These are phyloP conservation scores for Pezicula neosporulosa DNA, from an alignment of 2,329 filamentous ascomycete species.

Conservation along the genomic window DNA sequence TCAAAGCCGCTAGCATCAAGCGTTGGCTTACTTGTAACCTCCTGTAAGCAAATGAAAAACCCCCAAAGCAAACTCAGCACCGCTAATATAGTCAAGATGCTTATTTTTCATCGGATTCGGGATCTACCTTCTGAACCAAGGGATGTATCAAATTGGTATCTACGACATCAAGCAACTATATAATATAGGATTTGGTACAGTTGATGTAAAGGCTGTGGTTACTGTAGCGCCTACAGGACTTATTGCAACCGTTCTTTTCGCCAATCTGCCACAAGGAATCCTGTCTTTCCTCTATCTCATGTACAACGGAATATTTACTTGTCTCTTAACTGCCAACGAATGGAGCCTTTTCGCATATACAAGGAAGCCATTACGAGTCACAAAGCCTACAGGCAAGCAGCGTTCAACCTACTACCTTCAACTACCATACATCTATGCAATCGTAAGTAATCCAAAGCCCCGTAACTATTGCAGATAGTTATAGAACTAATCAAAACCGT, in stretches of 20 bases:
- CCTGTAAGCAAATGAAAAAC: constrained; percentile 10
- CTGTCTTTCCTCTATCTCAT: constrained; percentile 8
- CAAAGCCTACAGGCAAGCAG: constrained; percentile 23
- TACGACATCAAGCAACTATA: constrained; percentile 2
- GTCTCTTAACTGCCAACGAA: too few relatives aligned
- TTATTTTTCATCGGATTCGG: constrained; percentile 1
- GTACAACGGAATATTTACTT: constrained; percentile 6
- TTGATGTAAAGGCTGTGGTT: constrained; percentile 5
- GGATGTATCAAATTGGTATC: background rate
- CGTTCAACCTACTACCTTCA: constrained; percentile 25
- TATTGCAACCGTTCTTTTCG: constrained; percentile 1
- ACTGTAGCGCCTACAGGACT: background rate
- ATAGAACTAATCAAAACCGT: too few relatives aligned
- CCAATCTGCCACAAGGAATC: constrained; percentile 9
- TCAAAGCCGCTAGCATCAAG: constrained; percentile 7
- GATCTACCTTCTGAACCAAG: background rate
- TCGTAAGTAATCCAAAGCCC: too few relatives aligned
- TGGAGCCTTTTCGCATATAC: constrained; percentile 16
- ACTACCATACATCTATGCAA: constrained; percentile 8
- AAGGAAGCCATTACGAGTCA: constrained; percentile 32
- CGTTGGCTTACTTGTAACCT: constrained; percentile 10
- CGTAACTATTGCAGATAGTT: too few relatives aligned
- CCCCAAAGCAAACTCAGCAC: too few relatives aligned
- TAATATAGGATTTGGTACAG: constrained; percentile 6
- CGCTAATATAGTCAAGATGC: constrained; percentile 1